These are phyloP conservation scores for Hypocrella siamensis DNA, from an alignment of 2,329 filamentous ascomycete species.

Conservation along the genomic window DNA sequence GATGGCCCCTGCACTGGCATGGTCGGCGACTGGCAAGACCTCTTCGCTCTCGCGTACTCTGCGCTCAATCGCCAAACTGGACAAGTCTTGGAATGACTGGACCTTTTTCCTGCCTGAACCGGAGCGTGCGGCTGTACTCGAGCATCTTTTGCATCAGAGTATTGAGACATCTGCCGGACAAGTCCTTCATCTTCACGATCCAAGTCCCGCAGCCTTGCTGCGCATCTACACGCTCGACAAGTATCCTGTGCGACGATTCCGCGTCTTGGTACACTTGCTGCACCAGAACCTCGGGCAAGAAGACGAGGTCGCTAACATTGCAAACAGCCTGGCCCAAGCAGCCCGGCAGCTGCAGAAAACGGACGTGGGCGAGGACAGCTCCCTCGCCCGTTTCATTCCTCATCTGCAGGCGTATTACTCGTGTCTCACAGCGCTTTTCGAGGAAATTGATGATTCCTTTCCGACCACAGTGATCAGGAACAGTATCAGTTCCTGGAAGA, in stretches of 20 bases:
- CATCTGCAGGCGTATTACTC: constrained; percentile 30
- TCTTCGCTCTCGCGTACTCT: constrained; percentile 42
- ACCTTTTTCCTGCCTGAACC: constrained; percentile 32
- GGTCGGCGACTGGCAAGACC: constrained; percentile 33
- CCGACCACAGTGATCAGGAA: constrained; percentile 15
- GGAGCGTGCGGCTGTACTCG: constrained; percentile 41
- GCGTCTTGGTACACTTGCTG: constrained; percentile 33
- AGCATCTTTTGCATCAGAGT: constrained; percentile 41
- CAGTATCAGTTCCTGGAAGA: constrained; percentile 28
- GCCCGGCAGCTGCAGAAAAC: constrained; percentile 19
- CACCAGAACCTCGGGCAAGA: constrained; percentile 30
- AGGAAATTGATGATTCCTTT: constrained; percentile 17
- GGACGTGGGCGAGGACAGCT: constrained; percentile 26
- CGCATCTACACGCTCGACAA: constrained; percentile 31
- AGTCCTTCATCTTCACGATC: constrained; percentile 25
- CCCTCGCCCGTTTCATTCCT: constrained; percentile 26
- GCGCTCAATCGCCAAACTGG: constrained; percentile 43
- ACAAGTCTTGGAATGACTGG: constrained; percentile 40
- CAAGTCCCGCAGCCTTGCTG: constrained; percentile 29
- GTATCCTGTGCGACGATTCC: constrained; percentile 36
- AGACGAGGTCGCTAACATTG: constrained; percentile 21
- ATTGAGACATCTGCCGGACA: constrained; percentile 18
- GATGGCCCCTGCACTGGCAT: constrained; percentile 34
- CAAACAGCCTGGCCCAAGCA: constrained; percentile 21
- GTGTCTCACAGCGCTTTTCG: constrained; percentile 28